Evolutionary conservation across 2,329 filamentous ascomycete genomes (phyloP).

Genomic region (Ophiostoma piceae): DNA sequence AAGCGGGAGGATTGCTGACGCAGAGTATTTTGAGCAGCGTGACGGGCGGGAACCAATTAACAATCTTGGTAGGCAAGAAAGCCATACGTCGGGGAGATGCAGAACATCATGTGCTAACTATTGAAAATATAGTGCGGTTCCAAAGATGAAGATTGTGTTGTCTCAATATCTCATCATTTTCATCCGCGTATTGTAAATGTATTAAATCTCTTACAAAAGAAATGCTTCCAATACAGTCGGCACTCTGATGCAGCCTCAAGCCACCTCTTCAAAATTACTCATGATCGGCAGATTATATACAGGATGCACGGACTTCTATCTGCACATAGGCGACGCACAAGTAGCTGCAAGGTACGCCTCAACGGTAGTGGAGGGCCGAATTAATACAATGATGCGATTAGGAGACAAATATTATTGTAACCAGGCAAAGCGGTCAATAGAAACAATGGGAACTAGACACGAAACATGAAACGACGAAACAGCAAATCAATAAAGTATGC

Average conservation of each 20-base stretch:
- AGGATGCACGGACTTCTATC: not conserved
- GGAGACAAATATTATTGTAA: not conserved
- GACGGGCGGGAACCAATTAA: no score
- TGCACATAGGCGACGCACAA: not conserved
- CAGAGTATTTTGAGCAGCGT: no score
- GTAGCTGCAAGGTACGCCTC: not conserved
- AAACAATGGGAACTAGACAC: not conserved
- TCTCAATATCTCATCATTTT: not conserved
- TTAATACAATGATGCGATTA: not conserved
- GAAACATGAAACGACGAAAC: not conserved
- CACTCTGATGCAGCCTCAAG: constrained; percentile 2
- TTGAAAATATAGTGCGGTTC: not conserved
- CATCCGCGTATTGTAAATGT: not conserved
- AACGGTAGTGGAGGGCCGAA: not conserved
- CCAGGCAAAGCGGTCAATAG: not conserved
- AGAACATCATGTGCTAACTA: not conserved
- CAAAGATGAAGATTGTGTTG: not conserved
- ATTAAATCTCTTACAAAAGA: no score
- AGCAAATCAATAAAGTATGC: constrained; percentile 1
- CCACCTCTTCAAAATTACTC: constrained; percentile 7
- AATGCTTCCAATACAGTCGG: not conserved
- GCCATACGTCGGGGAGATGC: not conserved
- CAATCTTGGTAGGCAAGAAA: not conserved
- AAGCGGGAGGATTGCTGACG: not conserved
- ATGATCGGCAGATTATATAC: not conserved